Evolutionary conservation across 73 alveolate species (phyloP), one percentile per base, ranked within the genome.

Genomic region (Paraurostyla sp.): DNA sequence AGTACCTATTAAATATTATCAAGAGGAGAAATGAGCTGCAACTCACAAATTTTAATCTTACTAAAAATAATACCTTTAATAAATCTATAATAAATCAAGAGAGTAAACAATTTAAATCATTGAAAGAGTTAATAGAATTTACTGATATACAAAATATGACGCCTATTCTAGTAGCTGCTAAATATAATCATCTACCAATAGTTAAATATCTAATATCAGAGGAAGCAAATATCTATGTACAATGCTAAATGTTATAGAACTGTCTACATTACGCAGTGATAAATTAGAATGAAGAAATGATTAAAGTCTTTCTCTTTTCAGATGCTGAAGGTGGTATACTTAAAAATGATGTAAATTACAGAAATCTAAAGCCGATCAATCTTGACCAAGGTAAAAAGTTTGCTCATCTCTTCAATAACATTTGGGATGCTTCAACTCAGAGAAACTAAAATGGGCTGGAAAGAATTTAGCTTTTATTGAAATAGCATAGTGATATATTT

Each of bases 161-260:
- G n/a, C 87, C 87, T 1, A 13, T 85, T 25, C 81, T 85, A 16
- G n/a, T 85, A 23, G 93, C 93, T 11, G 93, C 83, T 11, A 38
- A 57, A 20, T 2, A 81, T 57, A 81, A 81, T 35, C 4, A 81
- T 38, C 38, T 81, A 22, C 71, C 27, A 18, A 59, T 81, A 7
- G 51, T 81, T 20, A 81, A 81, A 59, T 40, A 20, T 4, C 20
- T 81, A 22, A 20, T 81, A 22, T 30, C 56, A 27, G 69, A 56
- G 4, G 91, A 71, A 18, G 76, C 83, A 7, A 57, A 57, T 40
- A 0, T 59, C 30, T 57, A 81, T 42, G 49, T 42, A 23, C n/a
- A 56, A 0, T 81, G 91, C 50, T 35, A 48, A 9, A 11, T 9
- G 46, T 43, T 81, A 6, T 18, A 81, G 36, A 81, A 81, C 78